Evolutionary conservation across 2,329 filamentous ascomycete species (phyloP).

Genomic region (Fusarium marasasianum): DNA sequence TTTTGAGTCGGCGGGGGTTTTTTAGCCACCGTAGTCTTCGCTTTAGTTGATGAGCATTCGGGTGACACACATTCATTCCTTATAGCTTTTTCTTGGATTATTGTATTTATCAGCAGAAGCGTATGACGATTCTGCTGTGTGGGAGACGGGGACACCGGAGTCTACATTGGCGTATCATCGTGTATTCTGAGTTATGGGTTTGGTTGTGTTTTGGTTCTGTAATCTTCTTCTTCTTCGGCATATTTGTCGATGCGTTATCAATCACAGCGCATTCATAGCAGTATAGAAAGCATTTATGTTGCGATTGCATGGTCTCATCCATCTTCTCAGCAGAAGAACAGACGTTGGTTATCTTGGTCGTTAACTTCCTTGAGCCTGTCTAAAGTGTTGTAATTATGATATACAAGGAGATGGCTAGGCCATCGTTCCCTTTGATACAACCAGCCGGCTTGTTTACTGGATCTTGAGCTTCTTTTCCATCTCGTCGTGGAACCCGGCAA

Average conservation of each 20-base stretch:
- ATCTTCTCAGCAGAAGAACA: not conserved
- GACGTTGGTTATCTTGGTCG: not conserved
- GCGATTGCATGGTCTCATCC: conserved; percentile 20
- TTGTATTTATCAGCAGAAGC: conserved; percentile 36
- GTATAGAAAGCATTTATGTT: conserved; percentile 29
- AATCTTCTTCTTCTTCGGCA: conserved; percentile 15
- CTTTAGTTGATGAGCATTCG: not conserved
- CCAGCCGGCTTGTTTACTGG: conserved; percentile 38
- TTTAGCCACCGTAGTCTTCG: not conserved
- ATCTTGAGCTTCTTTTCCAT: conserved; percentile 94
- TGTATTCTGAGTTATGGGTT: conserved; percentile 43
- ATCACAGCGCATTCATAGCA: conserved; percentile 47
- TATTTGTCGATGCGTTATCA: conserved; percentile 23
- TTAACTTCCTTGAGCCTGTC: conserved; percentile 20
- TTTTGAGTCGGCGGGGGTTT: conserved; percentile 4
- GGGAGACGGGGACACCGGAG: conserved; percentile 43
- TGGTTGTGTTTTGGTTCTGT: conserved; percentile 34
- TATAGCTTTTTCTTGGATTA: conserved; percentile 37
- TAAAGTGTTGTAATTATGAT: conserved; percentile 27
- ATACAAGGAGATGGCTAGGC: conserved; percentile 21
- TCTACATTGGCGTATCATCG: conserved; percentile 42
- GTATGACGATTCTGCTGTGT: conserved; percentile 35
- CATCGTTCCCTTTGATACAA: not conserved
- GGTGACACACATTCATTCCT: conserved; percentile 23
- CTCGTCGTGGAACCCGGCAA: conserved; percentile 85